These are phyloP conservation scores for Chlorella sp. DNA, from an alignment of 139 green algal species.

Conservation along the genomic window DNA sequence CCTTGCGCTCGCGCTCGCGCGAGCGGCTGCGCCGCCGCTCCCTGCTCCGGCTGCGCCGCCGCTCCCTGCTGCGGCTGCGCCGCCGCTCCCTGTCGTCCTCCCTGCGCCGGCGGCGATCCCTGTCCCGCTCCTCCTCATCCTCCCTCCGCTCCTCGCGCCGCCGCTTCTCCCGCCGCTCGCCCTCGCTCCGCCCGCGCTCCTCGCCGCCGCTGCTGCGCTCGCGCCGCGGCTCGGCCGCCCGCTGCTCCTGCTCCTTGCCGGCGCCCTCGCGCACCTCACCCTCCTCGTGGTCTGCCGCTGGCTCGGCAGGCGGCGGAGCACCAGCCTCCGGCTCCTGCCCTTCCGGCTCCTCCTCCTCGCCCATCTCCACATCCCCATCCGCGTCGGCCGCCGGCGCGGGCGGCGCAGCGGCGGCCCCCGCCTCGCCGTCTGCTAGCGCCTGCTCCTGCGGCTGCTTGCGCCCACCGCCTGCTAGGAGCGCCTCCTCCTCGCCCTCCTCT, in stretches of 20 bases:
- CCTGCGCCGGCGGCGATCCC: background rate
- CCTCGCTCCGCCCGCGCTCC: background rate
- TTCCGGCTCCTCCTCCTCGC: background rate
- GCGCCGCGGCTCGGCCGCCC: background rate
- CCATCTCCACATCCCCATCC: background rate
- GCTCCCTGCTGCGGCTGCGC: background rate
- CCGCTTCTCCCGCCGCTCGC: background rate
- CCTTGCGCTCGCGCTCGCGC: no score
- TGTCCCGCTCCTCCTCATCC: background rate
- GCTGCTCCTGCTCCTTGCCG: background rate
- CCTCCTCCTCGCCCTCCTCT: constrained; percentile 28
- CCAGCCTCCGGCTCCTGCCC: background rate
- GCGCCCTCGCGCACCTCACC: background rate
- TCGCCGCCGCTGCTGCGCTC: constrained; percentile 17
- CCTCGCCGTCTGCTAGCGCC: background rate
- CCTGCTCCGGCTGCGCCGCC: background rate
- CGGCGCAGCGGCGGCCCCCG: background rate
- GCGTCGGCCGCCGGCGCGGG: background rate
- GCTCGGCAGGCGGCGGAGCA: background rate
- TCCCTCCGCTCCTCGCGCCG: background rate
- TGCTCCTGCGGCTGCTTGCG: background rate
- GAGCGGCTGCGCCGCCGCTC: background rate
- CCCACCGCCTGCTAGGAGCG: background rate
- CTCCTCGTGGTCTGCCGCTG: constrained; percentile 2
- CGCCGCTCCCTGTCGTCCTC: background rate